Percentiles rank a stretch among this genome's conserved stretches.
phyloP scores from a whole-genome alignment of 257 asterid genomes.

The Datura wrightii region DNA sequence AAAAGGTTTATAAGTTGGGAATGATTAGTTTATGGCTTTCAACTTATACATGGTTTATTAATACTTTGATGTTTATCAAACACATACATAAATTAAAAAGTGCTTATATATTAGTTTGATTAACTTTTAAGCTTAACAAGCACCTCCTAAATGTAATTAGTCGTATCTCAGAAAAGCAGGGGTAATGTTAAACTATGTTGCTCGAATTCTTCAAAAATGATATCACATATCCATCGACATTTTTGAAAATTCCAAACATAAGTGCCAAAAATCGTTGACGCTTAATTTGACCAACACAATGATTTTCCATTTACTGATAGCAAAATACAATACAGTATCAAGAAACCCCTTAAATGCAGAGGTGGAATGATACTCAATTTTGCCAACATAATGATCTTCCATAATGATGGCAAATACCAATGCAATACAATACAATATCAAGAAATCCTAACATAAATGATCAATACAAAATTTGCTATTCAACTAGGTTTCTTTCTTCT shows the following conservation, averaged over 20 bases:
- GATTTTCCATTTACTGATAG: not conserved
- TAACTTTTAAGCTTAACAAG: not conserved
- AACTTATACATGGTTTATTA: too few relatives aligned
- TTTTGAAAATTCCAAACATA: too few relatives aligned
- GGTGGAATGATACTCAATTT: not conserved
- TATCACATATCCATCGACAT: too few relatives aligned
- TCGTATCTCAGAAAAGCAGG: not conserved
- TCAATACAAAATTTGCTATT: constrained; percentile 24
- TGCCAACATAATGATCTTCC: constrained; percentile 22
- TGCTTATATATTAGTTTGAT: not conserved
- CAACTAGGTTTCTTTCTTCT: constrained; percentile 7
- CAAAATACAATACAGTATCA: not conserved
- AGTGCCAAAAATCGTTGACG: not conserved
- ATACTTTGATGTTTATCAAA: too few relatives aligned
- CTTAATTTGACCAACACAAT: not conserved
- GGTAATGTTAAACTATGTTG: not conserved
- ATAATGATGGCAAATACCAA: constrained; percentile 4
- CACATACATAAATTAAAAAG: too few relatives aligned
- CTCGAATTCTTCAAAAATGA: too few relatives aligned
- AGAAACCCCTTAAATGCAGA: not conserved
- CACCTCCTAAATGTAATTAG: not conserved
- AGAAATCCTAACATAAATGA: not conserved
- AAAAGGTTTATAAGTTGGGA: too few relatives aligned
- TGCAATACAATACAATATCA: not conserved
- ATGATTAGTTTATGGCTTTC: too few relatives aligned